Evolutionary conservation across 257 asterid genomes (phyloP), one percentile per base, ranked within the genome.

Genomic region (Phtheirospermum japonicum): DNA sequence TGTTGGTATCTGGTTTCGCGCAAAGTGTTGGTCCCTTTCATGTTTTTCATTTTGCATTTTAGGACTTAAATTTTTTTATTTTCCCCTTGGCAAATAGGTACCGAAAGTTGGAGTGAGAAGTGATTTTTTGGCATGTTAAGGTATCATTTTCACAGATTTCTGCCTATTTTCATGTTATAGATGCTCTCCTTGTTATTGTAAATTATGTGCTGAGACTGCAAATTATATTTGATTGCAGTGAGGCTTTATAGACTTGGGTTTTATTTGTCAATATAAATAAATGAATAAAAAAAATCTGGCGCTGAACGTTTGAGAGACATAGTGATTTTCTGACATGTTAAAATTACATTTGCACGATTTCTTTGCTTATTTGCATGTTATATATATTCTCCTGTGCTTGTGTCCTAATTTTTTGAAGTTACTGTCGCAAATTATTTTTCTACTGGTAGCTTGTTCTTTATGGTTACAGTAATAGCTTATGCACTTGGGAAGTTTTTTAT

Each of bases 121-220:
- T 49, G 23, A 20, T 59, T 50, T 36, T 33, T 46, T 66, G 70
- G 40, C 60, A 68, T 59, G 66, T 17, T 49, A 59, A 68, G 73
- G 73, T 68, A 23, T 36, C 43, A 26, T 50, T 23, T 59, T 11
- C 43, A 11, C 14, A 14, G 48, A 33, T 19, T 28, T 18, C 18
- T 67, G 51, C 59, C 31, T 66, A 54, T 42, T 17, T 13, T 13
- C n/a, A 18, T 56, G 45, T 16, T 31, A 64, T 51, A 50, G 5
- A 39, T 37, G 42, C 7, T 32, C 32, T 45, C 34, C 36, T 42
- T 42, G 6, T 6, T 53, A 2, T 60, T 19, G 4, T 54, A 36
- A 16, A 4, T 37, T 51, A 40, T 39, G 46, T 10, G n/a, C 28
- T 54, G n/a, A n/a, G n/a, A n/a, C 26, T 17, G n/a, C 43, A 31